Base-by-base conservation (phyloP, 768 basidiomycete species). In the Coprinopsis sp. region DNA sequence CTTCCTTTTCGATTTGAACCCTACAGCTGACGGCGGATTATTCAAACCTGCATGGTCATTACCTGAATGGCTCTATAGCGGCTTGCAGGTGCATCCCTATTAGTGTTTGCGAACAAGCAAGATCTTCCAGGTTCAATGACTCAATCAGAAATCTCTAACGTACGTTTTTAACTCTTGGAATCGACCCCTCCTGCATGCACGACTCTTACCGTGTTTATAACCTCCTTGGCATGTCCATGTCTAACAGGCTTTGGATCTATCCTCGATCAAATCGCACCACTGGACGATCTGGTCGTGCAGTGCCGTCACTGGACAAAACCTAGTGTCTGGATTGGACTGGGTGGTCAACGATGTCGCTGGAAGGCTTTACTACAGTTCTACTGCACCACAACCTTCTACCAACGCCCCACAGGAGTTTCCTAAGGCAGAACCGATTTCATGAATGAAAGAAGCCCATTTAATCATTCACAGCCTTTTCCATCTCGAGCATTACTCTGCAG, bases 41-140 rank as follows among this genome's bases (percentile, higher is more conserved):
- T 24, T 39, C 10, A 11, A 54, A 55, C 37, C 54, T 59, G 59
- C 58, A 61, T 55, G 44, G 56, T 46, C 46, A 29, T 51, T 56
- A 56, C 7, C 34, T 23, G 38, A 24, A 39, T 25, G 38, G 16
- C 8, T 39, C 23, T 54, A 47, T 55, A 98, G 94, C 79, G 96
- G 59, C 68, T 98, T 49, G 83, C 91, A 41, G 95, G 96, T n/a
- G 96, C 96, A 33, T 94, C 92, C 11, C 76, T 98, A 41, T 79
- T 98, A 29, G 84, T 98, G 44, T 90, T 98, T 61, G 96, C 96
- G 23, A 99, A 99, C 68, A 99, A 99, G 66, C 94, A 96, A 62
- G 96, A 99, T 68, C 79, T 98, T 47, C 77, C 78, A 48, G 90
- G 91, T 39, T 87, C 92, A 1, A 81, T 97, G 82, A 77, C 79